Base-by-base conservation (phyloP, 2,329 filamentous ascomycete species). In the Colletotrichum sp. region DNA sequence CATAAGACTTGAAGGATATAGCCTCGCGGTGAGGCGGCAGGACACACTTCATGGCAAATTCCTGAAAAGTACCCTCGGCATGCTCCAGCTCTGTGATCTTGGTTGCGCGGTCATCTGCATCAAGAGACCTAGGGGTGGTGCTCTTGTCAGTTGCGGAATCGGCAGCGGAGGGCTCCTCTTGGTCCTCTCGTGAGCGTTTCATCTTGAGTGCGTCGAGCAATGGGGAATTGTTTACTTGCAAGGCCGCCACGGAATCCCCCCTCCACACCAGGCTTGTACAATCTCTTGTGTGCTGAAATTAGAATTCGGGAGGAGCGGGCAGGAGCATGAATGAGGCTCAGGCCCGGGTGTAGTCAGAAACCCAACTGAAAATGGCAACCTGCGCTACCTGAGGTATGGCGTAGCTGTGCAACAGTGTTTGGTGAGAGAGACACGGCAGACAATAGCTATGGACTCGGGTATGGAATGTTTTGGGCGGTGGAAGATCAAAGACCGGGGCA, bases 21-120 rank as follows among this genome's bases (percentile, higher is more conserved):
- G 92, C 88, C 76, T 93, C 90, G 79, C 88, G 89, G 85, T 98
- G 96, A 63, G 95, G 95, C 69, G 96, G 95, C 26, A 99, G 88
- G 24, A 91, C 92, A 87, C 96, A 99, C 85, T 89, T 92, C 91
- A 98, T 98, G 74, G 79, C 81, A 76, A 90, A 78, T 76, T 81
- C 81, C 28, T 82, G 80, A 75, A 77, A 84, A 78, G 74, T 82
- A 81, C 55, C 80, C 44, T 78, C 81, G 52, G 81, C 82, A 18
- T 82, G 83, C 63, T 94, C 93, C 77, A 95, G 85, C 79, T 93
- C 91, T 76, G 88, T 82, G 78, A 93, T 87, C 82, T 95, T 95
- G 72, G 89, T 80, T 34, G 84, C 82, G 67, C 82, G 82, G 59
- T 79, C 75, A 78, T 78, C 77, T 67, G 78, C 72, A 62, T 76